Evolutionary conservation across 2,329 filamentous ascomycete genomes (phyloP).

Genomic region (Sarocladium oryzae): DNA sequence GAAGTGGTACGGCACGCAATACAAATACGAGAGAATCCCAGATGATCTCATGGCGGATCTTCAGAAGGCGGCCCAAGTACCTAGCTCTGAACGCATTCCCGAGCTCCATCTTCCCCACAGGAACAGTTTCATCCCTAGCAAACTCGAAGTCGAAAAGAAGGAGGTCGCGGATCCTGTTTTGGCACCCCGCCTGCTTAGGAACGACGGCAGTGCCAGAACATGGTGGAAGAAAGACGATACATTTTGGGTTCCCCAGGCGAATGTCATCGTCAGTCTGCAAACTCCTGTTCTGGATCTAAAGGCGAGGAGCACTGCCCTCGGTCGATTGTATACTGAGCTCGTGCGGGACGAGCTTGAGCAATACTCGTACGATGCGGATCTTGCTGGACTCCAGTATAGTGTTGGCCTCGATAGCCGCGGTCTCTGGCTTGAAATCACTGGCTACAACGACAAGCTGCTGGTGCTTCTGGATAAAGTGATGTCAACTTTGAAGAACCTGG

Average conservation of each 20-base stretch:
- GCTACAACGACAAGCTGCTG: constrained; percentile 94
- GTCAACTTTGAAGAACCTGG: constrained; percentile 73
- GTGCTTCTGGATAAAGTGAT: constrained; percentile 88
- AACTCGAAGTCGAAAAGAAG: constrained; percentile 91
- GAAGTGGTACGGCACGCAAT: constrained; percentile 97
- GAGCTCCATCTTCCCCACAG: constrained; percentile 81
- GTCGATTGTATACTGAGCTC: constrained; percentile 74
- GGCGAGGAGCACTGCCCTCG: constrained; percentile 71
- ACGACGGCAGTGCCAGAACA: constrained; percentile 71
- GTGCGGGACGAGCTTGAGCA: constrained; percentile 85
- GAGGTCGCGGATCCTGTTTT: constrained; percentile 70
- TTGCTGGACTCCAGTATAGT: constrained; percentile 80
- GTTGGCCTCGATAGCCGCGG: constrained; percentile 68
- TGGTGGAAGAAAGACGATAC: constrained; percentile 99
- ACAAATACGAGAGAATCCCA: constrained; percentile 75
- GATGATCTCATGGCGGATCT: constrained; percentile 67
- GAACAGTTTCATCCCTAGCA: constrained; percentile 93
- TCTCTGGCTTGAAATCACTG: constrained; percentile 70
- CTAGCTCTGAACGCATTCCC: constrained; percentile 52
- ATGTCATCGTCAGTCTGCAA: constrained; percentile 71
- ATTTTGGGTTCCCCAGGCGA: constrained; percentile 96
- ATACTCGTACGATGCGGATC: constrained; percentile 92
- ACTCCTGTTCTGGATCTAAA: constrained; percentile 75
- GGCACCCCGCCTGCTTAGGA: constrained; percentile 74
- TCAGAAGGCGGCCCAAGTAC: constrained; percentile 50